phyloP scores from a whole-genome alignment of 306 rosid species.

The Rosa lucieae region DNA sequence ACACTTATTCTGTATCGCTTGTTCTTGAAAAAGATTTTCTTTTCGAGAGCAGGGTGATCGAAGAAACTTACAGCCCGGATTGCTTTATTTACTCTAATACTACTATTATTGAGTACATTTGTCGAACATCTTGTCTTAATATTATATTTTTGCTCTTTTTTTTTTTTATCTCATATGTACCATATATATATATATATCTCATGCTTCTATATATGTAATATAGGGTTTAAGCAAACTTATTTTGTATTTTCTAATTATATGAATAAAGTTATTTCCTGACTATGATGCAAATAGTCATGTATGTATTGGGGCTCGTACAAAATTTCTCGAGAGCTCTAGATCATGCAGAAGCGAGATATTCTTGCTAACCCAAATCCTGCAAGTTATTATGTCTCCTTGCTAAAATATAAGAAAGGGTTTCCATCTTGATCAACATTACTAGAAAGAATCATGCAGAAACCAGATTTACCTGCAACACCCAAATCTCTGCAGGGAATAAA shows the following conservation, averaged over 20 bases:
- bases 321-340: background rate
- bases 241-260: background rate
- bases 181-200: background rate
- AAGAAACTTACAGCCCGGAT: background rate
- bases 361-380: constrained; percentile 1
- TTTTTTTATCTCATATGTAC: too few species aligned
- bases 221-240: background rate
- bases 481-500: background rate
- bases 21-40: background rate
- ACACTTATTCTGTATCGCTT: background rate
- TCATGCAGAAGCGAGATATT: background rate
- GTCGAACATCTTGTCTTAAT: background rate
- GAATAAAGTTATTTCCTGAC: too few species aligned
- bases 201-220: background rate
- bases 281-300: background rate
- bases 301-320: background rate
- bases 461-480: background rate
- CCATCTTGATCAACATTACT: background rate
- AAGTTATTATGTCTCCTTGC: background rate
- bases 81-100: background rate
- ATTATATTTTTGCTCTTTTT: background rate
- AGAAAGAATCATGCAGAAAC: constrained; percentile 7
- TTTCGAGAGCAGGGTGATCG: background rate
- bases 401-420: background rate
- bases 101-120: background rate